phyloP scores from a whole-genome alignment of 2,329 filamentous ascomycete species.

The Phialophora expanda region DNA sequence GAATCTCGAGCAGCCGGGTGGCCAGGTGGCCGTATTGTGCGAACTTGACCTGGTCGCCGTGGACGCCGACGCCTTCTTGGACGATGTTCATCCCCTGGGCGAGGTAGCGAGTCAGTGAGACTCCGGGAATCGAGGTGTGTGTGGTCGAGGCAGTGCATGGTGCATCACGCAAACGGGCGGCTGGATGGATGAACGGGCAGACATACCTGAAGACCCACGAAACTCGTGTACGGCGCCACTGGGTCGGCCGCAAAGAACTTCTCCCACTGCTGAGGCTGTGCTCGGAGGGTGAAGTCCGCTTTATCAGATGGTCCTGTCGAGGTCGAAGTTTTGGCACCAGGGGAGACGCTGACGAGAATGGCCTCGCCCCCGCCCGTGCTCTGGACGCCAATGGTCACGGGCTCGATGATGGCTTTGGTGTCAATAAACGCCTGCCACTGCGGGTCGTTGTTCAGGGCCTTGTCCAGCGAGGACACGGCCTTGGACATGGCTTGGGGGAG shows the following conservation, averaged over 20 bases:
- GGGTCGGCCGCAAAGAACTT: slow-evolving; percentile 37
- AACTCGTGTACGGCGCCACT: slow-evolving; percentile 35
- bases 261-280: slow-evolving; percentile 37
- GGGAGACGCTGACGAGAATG: slow-evolving; percentile 32
- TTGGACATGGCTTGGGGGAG: slow-evolving; percentile 36
- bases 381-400: slow-evolving; percentile 35
- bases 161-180: background rate
- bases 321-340: slow-evolving; percentile 27
- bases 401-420: slow-evolving; percentile 38
- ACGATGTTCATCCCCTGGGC: slow-evolving; percentile 51
- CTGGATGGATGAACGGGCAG: background rate
- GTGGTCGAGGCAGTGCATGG: background rate
- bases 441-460: slow-evolving; percentile 32
- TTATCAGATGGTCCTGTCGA: slow-evolving; percentile 31
- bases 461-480: slow-evolving; percentile 32
- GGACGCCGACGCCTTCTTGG: slow-evolving; percentile 55
- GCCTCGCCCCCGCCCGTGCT: slow-evolving; percentile 33
- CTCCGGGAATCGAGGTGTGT: background rate
- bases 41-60: slow-evolving; percentile 55
- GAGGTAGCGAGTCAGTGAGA: background rate
- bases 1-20: slow-evolving; percentile 54
- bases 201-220: slow-evolving; percentile 35
- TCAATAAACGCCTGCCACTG: slow-evolving; percentile 38
- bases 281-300: slow-evolving; percentile 34
- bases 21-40: slow-evolving; percentile 55